Percentiles rank a stretch among this genome's conserved stretches.
Conservation (phyloP, 257 asterid species). For the Nicotiana otophora region DNA sequence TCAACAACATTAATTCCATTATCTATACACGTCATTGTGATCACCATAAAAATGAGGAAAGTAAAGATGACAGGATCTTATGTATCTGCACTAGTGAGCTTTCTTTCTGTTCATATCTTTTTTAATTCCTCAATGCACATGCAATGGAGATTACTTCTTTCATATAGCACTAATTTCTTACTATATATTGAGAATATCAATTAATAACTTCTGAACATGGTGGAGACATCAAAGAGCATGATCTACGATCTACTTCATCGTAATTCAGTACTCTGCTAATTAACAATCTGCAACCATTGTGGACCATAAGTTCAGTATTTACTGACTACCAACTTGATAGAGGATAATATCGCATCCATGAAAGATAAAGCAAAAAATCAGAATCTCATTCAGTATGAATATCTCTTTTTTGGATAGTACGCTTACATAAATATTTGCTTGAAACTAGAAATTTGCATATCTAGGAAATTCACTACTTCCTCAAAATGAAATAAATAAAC, state of each 20-base stretch:
- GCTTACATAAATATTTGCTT: neutral
- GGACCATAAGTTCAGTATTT: neutral
- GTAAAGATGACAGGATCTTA: neutral
- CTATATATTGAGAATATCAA: neutral
- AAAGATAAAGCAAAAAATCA: neutral
- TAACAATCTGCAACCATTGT: neutral
- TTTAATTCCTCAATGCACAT: neutral
- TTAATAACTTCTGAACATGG: neutral
- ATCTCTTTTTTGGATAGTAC: neutral
- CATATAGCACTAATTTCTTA: neutral
- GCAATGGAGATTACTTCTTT: neutral
- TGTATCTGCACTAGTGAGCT: neutral
- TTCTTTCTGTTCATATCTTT: neutral
- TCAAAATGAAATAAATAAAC: constrained; percentile 9
- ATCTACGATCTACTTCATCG: neutral
- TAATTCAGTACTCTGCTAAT: neutral
- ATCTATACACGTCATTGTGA: neutral
- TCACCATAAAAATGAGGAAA: neutral
- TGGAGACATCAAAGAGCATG: neutral
- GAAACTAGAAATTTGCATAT: constrained; percentile 1
- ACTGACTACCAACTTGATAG: neutral
- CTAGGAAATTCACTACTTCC: constrained; percentile 12
- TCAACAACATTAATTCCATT: neutral
- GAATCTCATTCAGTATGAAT: neutral
- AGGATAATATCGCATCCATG: neutral